These are phyloP conservation scores for Bipolaris gigantea DNA, from an alignment of 2,329 filamentous ascomycete species.

Conservation along the genomic window DNA sequence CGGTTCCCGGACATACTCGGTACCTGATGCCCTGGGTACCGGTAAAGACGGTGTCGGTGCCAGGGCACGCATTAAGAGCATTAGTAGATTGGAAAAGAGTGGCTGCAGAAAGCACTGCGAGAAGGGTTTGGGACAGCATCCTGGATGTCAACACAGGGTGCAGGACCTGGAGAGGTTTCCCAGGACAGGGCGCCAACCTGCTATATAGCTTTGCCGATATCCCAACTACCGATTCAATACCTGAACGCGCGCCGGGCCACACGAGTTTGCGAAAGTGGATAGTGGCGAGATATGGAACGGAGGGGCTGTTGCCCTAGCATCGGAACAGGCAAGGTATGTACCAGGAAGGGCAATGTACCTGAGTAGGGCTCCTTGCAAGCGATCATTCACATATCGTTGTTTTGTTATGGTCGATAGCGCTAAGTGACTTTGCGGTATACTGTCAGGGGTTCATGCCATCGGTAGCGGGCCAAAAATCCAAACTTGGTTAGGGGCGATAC, in stretches of 20 bases:
- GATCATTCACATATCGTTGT: conserved; percentile 3
- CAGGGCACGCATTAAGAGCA: conserved; percentile 27
- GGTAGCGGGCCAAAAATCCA: conserved; percentile 10
- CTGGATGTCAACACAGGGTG: conserved; percentile 9
- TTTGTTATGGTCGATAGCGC: conserved; percentile 8
- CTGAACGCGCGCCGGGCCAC: conserved; percentile 13
- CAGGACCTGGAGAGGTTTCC: conserved; percentile 3
- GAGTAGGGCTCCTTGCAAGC: conserved; percentile 2
- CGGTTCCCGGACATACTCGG: conserved; percentile 25
- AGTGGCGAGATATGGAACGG: conserved; percentile 2
- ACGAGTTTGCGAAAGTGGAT: not conserved
- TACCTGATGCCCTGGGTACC: conserved; percentile 26
- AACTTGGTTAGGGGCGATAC: conserved; percentile 4
- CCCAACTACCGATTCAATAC: conserved; percentile 9
- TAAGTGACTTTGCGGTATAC: not conserved
- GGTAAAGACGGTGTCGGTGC: conserved; percentile 22
- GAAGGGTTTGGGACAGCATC: conserved; percentile 19
- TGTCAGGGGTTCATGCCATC: conserved; percentile 1
- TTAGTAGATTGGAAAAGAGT: conserved; percentile 19
- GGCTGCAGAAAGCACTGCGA: conserved; percentile 18
- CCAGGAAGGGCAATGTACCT: conserved; percentile 4
- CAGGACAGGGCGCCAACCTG: not conserved
- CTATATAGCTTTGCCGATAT: conserved; percentile 8
- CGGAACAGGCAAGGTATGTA: not conserved
- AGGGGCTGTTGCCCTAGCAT: conserved; percentile 3